These are phyloP conservation scores for Trichosporon sp. DNA, from an alignment of 1,284 basidiomycete species.

Conservation along the genomic window DNA sequence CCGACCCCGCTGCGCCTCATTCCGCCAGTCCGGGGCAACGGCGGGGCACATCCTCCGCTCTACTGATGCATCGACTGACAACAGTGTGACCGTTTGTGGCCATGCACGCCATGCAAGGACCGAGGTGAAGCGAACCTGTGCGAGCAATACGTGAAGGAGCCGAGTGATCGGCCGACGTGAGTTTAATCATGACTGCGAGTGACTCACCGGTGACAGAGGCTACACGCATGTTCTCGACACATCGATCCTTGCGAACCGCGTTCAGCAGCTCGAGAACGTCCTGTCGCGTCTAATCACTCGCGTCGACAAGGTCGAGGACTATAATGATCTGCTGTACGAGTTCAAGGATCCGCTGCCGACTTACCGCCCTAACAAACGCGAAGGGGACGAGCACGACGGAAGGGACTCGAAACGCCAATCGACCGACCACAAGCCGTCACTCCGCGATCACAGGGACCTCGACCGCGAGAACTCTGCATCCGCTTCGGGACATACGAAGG, in stretches of 20 bases:
- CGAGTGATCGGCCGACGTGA: constrained; percentile 32
- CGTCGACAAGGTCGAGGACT: constrained; percentile 27
- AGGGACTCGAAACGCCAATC: constrained; percentile 17
- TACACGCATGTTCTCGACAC: constrained; percentile 39
- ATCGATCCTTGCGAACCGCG: constrained; percentile 34
- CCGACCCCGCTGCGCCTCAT: neutral
- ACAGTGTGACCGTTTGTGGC: constrained; percentile 32
- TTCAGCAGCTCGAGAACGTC: constrained; percentile 34
- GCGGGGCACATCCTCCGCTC: neutral
- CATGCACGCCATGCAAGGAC: constrained; percentile 34
- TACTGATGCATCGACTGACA: neutral
- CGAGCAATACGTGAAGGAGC: constrained; percentile 34
- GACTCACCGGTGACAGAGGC: constrained; percentile 32
- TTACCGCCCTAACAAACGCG: constrained; percentile 25
- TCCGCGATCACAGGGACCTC: constrained; percentile 18
- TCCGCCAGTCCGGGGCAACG: neutral
- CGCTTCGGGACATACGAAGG: neutral
- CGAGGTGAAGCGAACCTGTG: constrained; percentile 34
- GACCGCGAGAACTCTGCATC: constrained; percentile 11
- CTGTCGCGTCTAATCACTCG: constrained; percentile 29
- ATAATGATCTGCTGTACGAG: constrained; percentile 30
- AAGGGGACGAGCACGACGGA: constrained; percentile 19
- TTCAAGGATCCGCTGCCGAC: constrained; percentile 30
- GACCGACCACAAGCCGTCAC: constrained; percentile 7
- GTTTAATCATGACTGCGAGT: constrained; percentile 5